Percentiles rank a stretch among this genome's conserved stretches.
Conservation (phyloP, 306 rosid species). For the Benincasa hispida region DNA sequence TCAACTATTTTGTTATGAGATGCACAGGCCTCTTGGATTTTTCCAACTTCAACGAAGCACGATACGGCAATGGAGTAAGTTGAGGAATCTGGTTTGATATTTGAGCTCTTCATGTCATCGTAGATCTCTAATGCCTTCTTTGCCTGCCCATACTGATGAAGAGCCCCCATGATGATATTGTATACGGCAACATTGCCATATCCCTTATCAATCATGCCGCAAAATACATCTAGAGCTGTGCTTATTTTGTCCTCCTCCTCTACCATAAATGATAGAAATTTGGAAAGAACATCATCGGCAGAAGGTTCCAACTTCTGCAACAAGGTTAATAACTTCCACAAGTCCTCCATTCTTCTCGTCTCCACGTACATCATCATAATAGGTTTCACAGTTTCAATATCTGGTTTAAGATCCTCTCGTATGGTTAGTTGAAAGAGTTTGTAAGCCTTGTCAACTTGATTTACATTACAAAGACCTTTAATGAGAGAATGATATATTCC, state of each 20-base stretch:
- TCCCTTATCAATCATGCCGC: conserved; percentile 33
- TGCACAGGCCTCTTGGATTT: conserved; percentile 49
- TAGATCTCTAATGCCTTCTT: conserved; percentile 48
- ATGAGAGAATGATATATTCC: conserved; percentile 61
- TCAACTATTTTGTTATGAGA: conserved; percentile 59
- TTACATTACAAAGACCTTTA: conserved; percentile 52
- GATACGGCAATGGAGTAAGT: conserved; percentile 36
- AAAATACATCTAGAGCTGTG: conserved; percentile 36
- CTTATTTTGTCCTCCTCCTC: conserved; percentile 32
- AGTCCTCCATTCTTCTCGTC: conserved; percentile 32
- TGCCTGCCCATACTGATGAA: conserved; percentile 33
- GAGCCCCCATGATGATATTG: conserved; percentile 48
- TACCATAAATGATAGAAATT: conserved; percentile 37
- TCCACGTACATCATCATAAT: conserved; percentile 41
- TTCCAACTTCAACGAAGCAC: conserved; percentile 44
- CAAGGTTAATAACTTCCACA: conserved; percentile 38
- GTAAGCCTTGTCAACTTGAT: conserved; percentile 50
- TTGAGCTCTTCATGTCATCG: conserved; percentile 34
- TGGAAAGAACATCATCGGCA: conserved; percentile 35
- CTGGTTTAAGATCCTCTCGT: conserved; percentile 48
- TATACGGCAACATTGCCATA: conserved; percentile 35
- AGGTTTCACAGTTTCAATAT: conserved; percentile 39
- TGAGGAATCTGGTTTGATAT: conserved; percentile 29
- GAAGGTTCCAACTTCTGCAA: conserved; percentile 43
- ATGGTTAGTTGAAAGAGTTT: conserved; percentile 49